These are phyloP conservation scores for Escallonia herrerae DNA, from an alignment of 129 eudicot genomes.

Conservation along the genomic window DNA sequence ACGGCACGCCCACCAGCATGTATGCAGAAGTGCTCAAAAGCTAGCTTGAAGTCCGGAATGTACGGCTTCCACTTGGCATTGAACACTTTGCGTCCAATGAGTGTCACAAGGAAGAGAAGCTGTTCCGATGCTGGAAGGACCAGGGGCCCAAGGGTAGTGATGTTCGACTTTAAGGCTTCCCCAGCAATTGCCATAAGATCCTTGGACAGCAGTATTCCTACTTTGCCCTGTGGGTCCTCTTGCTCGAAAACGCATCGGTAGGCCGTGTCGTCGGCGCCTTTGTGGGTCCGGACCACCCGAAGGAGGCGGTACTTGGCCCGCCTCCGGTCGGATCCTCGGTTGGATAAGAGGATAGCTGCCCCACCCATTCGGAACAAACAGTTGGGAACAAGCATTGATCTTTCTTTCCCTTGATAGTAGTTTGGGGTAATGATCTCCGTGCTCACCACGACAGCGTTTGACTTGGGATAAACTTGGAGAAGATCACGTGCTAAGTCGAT, in stretches of 20 bases:
- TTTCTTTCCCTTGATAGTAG: conserved; percentile 26
- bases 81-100: conserved; percentile 9
- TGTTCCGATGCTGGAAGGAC: conserved; percentile 25
- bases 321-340: conserved; percentile 1
- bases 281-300: conserved; percentile 24
- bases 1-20: conserved; percentile 29
- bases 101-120: conserved; percentile 16
- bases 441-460: conserved; percentile 25
- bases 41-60: conserved; percentile 25
- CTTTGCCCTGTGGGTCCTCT: conserved; percentile 23
- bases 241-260: conserved; percentile 19
- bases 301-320: conserved; percentile 23
- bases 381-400: conserved; percentile 35
- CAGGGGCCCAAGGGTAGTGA: conserved; percentile 20
- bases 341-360: conserved; percentile 29
- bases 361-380: conserved; percentile 41
- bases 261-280: conserved; percentile 22
- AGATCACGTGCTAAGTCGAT: conserved; percentile 25
- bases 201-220: conserved; percentile 20
- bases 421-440: conserved; percentile 34
- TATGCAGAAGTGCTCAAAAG: conserved; percentile 28
- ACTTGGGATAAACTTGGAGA: conserved; percentile 16
- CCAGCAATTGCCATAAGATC: conserved; percentile 26
- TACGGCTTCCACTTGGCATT: conserved; percentile 19
- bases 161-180: conserved; percentile 23